Base-by-base conservation (phyloP, 768 basidiomycete genomes). In the Pisolithus marmoratus region DNA sequence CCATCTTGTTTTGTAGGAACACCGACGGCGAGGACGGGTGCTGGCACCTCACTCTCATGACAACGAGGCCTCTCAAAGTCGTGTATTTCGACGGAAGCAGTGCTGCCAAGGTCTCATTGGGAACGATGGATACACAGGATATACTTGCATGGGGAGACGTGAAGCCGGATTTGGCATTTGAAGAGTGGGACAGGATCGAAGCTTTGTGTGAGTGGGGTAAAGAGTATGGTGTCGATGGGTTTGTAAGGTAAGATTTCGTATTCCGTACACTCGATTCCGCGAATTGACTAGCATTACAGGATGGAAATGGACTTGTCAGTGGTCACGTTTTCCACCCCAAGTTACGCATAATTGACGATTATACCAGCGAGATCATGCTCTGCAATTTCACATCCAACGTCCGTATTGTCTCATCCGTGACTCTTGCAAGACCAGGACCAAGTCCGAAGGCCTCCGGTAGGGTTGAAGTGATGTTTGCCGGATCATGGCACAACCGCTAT, bases 51-150 rank as follows among this genome's bases (percentile, higher is more conserved):
- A 55, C 54, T 11, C 51, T 52, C 14, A 56, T 44, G 8, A 38
- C 57, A 12, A 65, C 57, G 26, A 58, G 64, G 17, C 60, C 75
- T 1, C 58, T 81, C 29, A 75, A 72, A 38, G 60, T 80, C 3
- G 50, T 80, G 8, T 79, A 80, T 54, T 80, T 81, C 40, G 80
- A 82, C 47, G 79, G 80, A 0, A 74, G 63, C 41, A 77, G 78
- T 48, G 78, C 74, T 0, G 72, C 69, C 1, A 34, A 34, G 34
- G 14, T 14, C 8, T 15, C 42, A 26, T 23, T 11, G 6, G 42
- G 42, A 5, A 26, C 23, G 14, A 44, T 44, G 42, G 42, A 22
- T 14, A 23, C 42, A 9, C 42, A 44, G 23, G 42, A 44, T 26
- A 11, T 44, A 8, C 15, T 44, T 23, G 14, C 23, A 4, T 44